Evolutionary conservation across 23 red algal genomes (phyloP).

Genomic region (Agarophyton chilense): DNA sequence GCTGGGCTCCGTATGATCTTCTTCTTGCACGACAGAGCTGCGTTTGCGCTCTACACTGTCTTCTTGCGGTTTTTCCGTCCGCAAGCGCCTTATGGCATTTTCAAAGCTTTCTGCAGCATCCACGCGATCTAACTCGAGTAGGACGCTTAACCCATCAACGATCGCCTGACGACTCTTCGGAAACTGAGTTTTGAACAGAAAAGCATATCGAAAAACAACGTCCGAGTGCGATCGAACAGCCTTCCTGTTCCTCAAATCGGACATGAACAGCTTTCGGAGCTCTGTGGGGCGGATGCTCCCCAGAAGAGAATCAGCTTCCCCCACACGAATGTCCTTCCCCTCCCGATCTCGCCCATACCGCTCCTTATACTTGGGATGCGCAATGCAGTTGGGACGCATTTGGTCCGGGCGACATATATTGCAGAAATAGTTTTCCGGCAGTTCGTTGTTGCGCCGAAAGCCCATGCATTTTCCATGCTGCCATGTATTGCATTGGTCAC

Average conservation of each 20-base stretch:
- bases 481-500: constrained; percentile 94
- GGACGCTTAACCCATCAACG: constrained; percentile 51
- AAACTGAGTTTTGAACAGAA: constrained; percentile 45
- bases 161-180: constrained; percentile 46
- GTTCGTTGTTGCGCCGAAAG: constrained; percentile 58
- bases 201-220: constrained; percentile 49
- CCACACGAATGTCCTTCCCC: constrained; percentile 1
- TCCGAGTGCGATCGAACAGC: constrained; percentile 36
- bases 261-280: constrained; percentile 60
- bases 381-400: constrained; percentile 78
- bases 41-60: constrained; percentile 10
- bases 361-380: constrained; percentile 70
- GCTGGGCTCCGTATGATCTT: background rate
- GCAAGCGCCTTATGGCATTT: constrained; percentile 8
- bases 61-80: constrained; percentile 20
- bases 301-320: constrained; percentile 30
- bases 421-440: constrained; percentile 87
- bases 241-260: constrained; percentile 62
- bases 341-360: constrained; percentile 43
- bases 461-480: constrained; percentile 99
- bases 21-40: background rate
- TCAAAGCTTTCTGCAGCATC: constrained; percentile 47
- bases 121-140: constrained; percentile 17
- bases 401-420: constrained; percentile 90
- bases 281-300: constrained; percentile 44